Evolutionary conservation across 805 yeast species (phyloP), one percentile per base, ranked within the genome.

Genomic region (Naumovozyma castellii): DNA sequence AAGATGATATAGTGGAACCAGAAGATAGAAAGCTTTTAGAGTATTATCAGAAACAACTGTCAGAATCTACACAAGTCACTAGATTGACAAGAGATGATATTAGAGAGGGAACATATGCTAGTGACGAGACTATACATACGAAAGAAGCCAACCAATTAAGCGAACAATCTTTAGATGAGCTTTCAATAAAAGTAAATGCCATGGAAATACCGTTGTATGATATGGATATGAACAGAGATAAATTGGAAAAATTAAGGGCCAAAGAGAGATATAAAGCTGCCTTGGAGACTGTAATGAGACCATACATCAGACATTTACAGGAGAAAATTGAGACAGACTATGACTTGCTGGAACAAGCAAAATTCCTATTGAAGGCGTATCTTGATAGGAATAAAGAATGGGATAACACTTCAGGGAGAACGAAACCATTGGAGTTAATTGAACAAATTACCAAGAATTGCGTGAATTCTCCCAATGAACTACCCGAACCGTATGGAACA

Each of bases 401-500:
- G 4, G 56, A 53, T 25, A 35, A 14, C 25, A 22, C 32, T 28
- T 4, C 25, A 34, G 41, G 41, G 19, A 32, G 28, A 25, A 34
- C 34, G 18, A 38, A 43, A 5, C 41, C 47, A 3, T 38, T 40
- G 18, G 49, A 48, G 18, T 40, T 48, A 18, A 39, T 56, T 5
- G 45, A 43, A 12, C 42, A 46, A 4, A 47, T 56, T n/a, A 41
- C 43, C 15, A 29, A 35, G 2, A 40, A 42, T 14, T 41, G 47
- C 19, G 18, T 27, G 9, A 18, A 17, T 2, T 30, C 43, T 28
- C 44, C 46, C 2, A 29, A 30, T 2, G 30, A 12, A 1, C 32
- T 60, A n/a, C 62, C 63, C 6, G 47, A 48, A 25, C 65, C 65
- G 10, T 50, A 49, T 28, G 35, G 47, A 3, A 39, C 51, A 1